Base-by-base conservation (phyloP, 306 rosid genomes). In the Quercus wislizeni region DNA sequence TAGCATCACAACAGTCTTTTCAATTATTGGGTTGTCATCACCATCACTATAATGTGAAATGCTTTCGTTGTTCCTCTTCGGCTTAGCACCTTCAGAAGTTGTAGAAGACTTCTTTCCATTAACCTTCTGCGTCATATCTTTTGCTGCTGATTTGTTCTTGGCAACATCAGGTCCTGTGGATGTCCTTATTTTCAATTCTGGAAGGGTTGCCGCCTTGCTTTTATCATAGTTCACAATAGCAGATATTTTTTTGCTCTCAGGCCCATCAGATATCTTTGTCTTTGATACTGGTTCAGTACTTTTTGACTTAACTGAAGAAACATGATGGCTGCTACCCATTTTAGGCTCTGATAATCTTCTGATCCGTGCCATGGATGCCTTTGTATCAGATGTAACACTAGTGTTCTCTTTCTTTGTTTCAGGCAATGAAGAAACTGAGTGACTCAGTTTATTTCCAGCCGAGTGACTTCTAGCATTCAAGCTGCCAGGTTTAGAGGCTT, bases 291-390 rank as follows among this genome's bases (percentile, higher is more conserved):
- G 75, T 78, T 83, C 88, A 7, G 78, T 43, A 64, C 73, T 84
- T 62, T 57, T 83, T 55, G 84, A 82, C 79, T 86, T 95, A 65
- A 73, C 86, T 14, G 94, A 79, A 78, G 96, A 67, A 76, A 79
- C 79, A 46, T 81, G 97, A 87, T 58, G 84, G 82, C 73, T 31
- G 30, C 78, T 74, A 79, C 81, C 81, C 85, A 90, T 79, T 86
- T 93, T 96, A 54, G 98, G 99, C 82, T 93, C 99, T 57, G 99
- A 96, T 78, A 93, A 85, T 84, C 99, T 91, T 87, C 97, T 89
- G 76, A 93, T 91, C 59, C 90, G 85, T 69, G 89, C 88, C 94
- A 89, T 87, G 18, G 98, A 91, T 74, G 85, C 91, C 87, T 93
- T 96, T 57, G 87, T 51, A 84, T 89, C 93, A 82, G 80, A 76